phyloP scores from a whole-genome alignment of 306 rosid species.

The Calophaca sinica region DNA sequence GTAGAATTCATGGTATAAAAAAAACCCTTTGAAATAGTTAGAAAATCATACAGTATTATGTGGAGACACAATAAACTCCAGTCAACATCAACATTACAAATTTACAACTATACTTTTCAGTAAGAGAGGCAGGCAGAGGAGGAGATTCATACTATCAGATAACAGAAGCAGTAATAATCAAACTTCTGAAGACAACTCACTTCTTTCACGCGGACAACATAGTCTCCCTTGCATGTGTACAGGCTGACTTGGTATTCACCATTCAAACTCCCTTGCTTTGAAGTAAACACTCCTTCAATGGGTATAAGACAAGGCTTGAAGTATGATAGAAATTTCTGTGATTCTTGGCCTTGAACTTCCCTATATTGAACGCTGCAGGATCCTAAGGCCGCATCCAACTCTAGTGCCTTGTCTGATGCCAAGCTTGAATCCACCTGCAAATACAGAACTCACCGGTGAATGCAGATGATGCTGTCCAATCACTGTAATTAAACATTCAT shows the following conservation, averaged over 20 bases:
- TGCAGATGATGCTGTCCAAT: conserved; percentile 37
- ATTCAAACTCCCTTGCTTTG: conserved; percentile 59
- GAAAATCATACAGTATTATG: neutral
- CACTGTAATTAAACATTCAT: conserved; percentile 4
- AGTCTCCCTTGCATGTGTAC: conserved; percentile 94
- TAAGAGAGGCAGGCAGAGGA: neutral
- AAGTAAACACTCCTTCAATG: conserved; percentile 75
- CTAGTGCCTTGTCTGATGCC: conserved; percentile 94
- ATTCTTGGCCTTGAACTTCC: conserved; percentile 91
- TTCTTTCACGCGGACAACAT: conserved; percentile 86
- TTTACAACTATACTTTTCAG: conserved; percentile 1
- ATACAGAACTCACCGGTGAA: conserved; percentile 30
- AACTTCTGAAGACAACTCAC: conserved; percentile 56
- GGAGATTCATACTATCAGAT: conserved; percentile 21
- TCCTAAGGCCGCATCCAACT: conserved; percentile 90
- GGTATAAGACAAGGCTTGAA: conserved; percentile 95
- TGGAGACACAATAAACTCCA: neutral
- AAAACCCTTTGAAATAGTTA: conserved; percentile 1
- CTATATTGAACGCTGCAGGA: conserved; percentile 93
- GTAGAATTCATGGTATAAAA: neutral
- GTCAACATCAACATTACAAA: too few relatives aligned
- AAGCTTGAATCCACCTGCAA: conserved; percentile 78
- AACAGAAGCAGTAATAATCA: conserved; percentile 35
- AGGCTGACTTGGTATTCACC: conserved; percentile 72
- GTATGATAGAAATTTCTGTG: conserved; percentile 81